Conservation (phyloP, 768 basidiomycete species). For the Suillus cothurnatus region DNA sequence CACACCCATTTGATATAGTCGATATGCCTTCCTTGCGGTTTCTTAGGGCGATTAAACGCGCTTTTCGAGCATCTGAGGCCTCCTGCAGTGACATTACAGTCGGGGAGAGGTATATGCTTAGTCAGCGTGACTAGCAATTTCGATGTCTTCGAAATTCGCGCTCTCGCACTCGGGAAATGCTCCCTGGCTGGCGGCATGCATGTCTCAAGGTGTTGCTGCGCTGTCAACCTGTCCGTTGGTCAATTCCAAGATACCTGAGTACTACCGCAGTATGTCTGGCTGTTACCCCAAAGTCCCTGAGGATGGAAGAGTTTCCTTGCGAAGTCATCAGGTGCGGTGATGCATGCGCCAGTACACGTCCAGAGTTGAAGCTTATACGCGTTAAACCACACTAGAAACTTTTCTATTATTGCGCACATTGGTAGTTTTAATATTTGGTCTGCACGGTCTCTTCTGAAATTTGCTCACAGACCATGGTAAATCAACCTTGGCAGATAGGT, state of each 20-base stretch:
- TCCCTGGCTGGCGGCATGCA: conserved; percentile 34
- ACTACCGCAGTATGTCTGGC: conserved; percentile 27
- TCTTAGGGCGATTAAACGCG: conserved; percentile 75
- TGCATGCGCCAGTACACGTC: neutral
- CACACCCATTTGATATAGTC: conserved; percentile 46
- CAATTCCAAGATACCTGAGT: conserved; percentile 29
- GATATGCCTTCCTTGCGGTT: conserved; percentile 67
- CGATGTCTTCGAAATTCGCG: neutral
- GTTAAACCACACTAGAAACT: conserved; percentile 56
- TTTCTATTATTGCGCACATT: conserved; percentile 97
- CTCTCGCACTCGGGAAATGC: conserved; percentile 22
- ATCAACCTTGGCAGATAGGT: conserved; percentile 90
- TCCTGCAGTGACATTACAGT: conserved; percentile 66
- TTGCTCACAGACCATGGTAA: conserved; percentile 83
- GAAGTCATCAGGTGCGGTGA: conserved; percentile 63
- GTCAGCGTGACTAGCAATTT: neutral
- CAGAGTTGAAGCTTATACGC: neutral
- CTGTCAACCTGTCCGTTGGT: conserved; percentile 5
- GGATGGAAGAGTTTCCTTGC: conserved; percentile 66
- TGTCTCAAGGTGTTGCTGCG: conserved; percentile 29
- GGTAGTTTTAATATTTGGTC: conserved; percentile 43
- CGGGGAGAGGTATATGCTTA: conserved; percentile 3
- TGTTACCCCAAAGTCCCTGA: conserved; percentile 37
- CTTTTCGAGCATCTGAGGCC: conserved; percentile 80
- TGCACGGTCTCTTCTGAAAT: conserved; percentile 11